Base-by-base conservation (phyloP, 768 basidiomycete species). In the Zangia roseola region DNA sequence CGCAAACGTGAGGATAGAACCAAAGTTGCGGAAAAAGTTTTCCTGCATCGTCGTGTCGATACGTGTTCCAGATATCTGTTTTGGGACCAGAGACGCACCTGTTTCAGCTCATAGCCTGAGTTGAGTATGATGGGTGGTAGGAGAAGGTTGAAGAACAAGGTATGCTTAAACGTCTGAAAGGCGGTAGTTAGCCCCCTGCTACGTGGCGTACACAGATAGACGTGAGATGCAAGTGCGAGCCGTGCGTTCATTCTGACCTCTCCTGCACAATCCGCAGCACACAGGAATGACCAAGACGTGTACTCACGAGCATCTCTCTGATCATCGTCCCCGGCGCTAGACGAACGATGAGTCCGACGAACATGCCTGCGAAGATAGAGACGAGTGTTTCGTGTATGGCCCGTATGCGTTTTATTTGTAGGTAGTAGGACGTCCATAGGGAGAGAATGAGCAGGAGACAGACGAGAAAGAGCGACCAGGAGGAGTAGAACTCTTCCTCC, bases 21-120 rank as follows among this genome's bases (percentile, higher is more conserved):
- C 94, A 63, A 98, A 98, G 67, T 97, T 97, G 31, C 94, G 84
- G 68, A 99, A 99, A 72, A 99, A 99, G 75, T 94, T 94, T 71
- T 94, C 95, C 90, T 97, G 69, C 8, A 44, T 25, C 38, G 39
- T 33, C 23, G 34, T 23, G 45, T 50, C 17, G 10, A 39, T 19
- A 43, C 16, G 13, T 19, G 20, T 19, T n/a, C 20, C 16, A 12
- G 14, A 35, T 1, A 43, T 19, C 37, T 6, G 31, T 10, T 2
- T 13, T 12, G 20, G 19, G 4, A 4, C 9, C 5, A 25, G 43
- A 40, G 10, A 61, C 82, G 51, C 48, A 86, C 93, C 77, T 98
- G 94, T 67, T 94, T 95, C 49, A 99, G 83, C 69, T 97, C 94
- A 66, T 97, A 99, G 6, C 97, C 97, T 2, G 94, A 97, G 69